Evolutionary conservation across 2,329 filamentous ascomycete genomes (phyloP).

Genomic region (Epichloe typhina): DNA sequence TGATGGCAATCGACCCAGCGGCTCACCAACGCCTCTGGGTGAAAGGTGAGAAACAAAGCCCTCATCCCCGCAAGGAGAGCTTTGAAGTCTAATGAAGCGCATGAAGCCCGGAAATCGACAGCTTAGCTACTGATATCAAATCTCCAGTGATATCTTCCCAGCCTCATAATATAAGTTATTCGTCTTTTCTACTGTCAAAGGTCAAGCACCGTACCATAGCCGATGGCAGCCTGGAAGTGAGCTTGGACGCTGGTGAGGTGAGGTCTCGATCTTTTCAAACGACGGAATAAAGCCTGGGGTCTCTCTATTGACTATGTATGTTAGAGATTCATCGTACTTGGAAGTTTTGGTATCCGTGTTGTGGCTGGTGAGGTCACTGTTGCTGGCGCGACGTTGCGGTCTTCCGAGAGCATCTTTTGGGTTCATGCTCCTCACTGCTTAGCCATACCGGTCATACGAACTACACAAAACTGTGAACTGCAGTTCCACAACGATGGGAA

Average conservation of each 20-base stretch:
- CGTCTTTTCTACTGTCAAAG: constrained; percentile 32
- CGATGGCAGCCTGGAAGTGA: constrained; percentile 28
- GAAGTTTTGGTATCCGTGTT: constrained; percentile 54
- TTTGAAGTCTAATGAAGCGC: background rate
- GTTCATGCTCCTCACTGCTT: constrained; percentile 57
- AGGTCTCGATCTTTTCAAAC: constrained; percentile 8
- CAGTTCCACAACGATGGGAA: constrained; percentile 43
- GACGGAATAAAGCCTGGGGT: constrained; percentile 8
- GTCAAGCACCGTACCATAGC: constrained; percentile 27
- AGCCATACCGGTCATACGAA: constrained; percentile 53
- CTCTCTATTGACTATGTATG: background rate
- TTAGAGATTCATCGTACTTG: constrained; percentile 49
- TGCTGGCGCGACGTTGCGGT: constrained; percentile 47
- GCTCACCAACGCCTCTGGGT: background rate
- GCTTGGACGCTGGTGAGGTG: constrained; percentile 37
- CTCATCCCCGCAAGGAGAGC: background rate
- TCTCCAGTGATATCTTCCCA: background rate
- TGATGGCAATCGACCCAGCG: background rate
- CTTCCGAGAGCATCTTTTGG: constrained; percentile 34
- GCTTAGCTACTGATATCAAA: background rate
- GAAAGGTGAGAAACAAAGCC: background rate
- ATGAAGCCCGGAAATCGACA: background rate
- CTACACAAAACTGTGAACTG: constrained; percentile 33
- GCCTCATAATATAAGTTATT: constrained; percentile 21
- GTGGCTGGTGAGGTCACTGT: constrained; percentile 49